phyloP scores from a whole-genome alignment of 345 rosid genomes.

The Ricinus communis region DNA sequence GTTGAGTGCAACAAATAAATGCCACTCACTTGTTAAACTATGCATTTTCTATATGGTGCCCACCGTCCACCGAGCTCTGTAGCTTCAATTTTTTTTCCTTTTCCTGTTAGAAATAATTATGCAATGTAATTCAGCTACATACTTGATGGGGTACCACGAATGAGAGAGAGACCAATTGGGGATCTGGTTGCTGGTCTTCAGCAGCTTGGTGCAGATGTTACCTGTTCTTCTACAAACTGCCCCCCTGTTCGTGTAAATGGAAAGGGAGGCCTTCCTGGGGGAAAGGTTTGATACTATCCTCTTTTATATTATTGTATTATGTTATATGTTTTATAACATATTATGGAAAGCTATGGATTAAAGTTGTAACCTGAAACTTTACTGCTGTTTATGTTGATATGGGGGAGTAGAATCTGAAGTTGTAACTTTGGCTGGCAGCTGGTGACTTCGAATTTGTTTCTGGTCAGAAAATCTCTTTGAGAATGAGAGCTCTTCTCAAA shows the following conservation, averaged over 20 bases:
- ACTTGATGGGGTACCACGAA: constrained; percentile 93
- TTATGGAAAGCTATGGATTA: too few species aligned
- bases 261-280: constrained; percentile 95
- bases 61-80: constrained; percentile 10
- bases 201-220: constrained; percentile 90
- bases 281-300: constrained; percentile 52
- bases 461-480: background rate
- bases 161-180: constrained; percentile 97
- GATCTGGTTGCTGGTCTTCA: constrained; percentile 85
- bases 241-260: constrained; percentile 83
- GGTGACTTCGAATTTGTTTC: background rate
- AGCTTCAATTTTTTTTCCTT: background rate
- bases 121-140: constrained; percentile 50
- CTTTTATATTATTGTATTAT: background rate
- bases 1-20: too few species aligned
- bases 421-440: background rate
- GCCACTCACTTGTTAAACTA: too few species aligned
- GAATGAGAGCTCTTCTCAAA: background rate
- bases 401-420: background rate
- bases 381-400: background rate
- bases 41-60: too few species aligned
- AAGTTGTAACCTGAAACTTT: background rate
- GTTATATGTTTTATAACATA: background rate
- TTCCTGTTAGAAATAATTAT: background rate
- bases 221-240: constrained; percentile 70